Conservation (phyloP, 2,329 filamentous ascomycete genomes). For the Endoconidiophora polonica region DNA sequence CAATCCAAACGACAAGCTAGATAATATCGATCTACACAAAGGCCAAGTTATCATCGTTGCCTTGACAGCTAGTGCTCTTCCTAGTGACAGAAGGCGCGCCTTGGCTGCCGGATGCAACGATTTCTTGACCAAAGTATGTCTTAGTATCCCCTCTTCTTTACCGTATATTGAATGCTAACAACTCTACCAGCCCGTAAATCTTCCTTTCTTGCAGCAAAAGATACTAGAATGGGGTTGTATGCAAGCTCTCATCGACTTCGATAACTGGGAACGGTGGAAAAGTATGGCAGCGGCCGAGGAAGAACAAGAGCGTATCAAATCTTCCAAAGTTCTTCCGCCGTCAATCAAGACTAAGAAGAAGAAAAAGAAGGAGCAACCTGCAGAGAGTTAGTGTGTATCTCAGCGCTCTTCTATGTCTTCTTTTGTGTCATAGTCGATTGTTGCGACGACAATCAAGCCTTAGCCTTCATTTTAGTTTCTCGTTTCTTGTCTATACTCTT, state of each 20-base stretch:
- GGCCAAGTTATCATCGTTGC: slow-evolving; percentile 96
- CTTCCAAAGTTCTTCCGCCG: slow-evolving; percentile 23
- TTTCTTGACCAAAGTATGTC: slow-evolving; percentile 80
- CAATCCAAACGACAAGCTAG: slow-evolving; percentile 50
- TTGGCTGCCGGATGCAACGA: slow-evolving; percentile 94
- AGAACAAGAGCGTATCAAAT: slow-evolving; percentile 18
- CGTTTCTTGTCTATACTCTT: too few relatives aligned
- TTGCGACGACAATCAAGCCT: too few relatives aligned
- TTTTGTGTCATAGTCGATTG: too few relatives aligned
- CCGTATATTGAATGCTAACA: not conserved
- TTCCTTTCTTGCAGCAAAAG: slow-evolving; percentile 92
- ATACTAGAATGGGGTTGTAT: slow-evolving; percentile 99
- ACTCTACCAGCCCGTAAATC: slow-evolving; percentile 64
- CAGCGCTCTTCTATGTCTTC: not conserved
- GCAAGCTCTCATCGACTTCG: slow-evolving; percentile 96
- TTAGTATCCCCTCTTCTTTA: not conserved
- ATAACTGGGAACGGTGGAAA: slow-evolving; percentile 97
- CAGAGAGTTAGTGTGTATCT: not conserved
- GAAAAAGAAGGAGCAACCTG: slow-evolving; percentile 22
- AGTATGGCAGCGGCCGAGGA: slow-evolving; percentile 40
- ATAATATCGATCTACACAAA: slow-evolving; percentile 62
- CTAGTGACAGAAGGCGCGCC: slow-evolving; percentile 89
- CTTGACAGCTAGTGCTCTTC: slow-evolving; percentile 80
- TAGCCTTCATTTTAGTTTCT: too few relatives aligned
- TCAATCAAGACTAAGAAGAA: slow-evolving; percentile 26